A percentile compares a stretch with the other conserved stretches of the same genome.
Evolutionary conservation across 495 filamentous ascomycete genomes (phyloP).

Genomic region (Daldinia decipiens): DNA sequence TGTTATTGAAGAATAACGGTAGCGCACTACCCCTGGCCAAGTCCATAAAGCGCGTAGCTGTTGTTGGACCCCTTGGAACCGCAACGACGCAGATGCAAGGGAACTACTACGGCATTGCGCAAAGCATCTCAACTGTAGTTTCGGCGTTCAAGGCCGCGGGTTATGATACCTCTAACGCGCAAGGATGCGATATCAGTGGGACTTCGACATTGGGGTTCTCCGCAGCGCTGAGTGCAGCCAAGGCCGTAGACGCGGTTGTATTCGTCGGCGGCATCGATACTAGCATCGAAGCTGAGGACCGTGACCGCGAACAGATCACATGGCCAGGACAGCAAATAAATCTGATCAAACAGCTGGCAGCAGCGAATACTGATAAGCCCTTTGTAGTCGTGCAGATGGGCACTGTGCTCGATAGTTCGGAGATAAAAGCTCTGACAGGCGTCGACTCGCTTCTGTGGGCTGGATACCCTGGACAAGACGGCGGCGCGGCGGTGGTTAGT

Average conservation of each 20-base stretch:
- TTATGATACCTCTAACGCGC: conserved; percentile 61
- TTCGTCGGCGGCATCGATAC: conserved; percentile 59
- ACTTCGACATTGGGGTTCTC: conserved; percentile 53
- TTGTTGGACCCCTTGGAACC: conserved; percentile 69
- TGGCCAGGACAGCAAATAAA: conserved; percentile 58
- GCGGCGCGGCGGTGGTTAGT: conserved; percentile 62
- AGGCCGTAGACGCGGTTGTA: conserved; percentile 54
- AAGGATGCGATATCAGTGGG: conserved; percentile 55
- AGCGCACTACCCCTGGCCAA: conserved; percentile 60
- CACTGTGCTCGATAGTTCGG: conserved; percentile 65
- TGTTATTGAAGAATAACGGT: conserved; percentile 70
- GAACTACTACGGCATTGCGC: conserved; percentile 67
- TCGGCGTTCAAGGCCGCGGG: conserved; percentile 58
- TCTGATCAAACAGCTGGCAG: conserved; percentile 54
- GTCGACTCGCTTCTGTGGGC: conserved; percentile 65
- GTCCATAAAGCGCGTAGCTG: conserved; percentile 57
- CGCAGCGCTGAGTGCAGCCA: conserved; percentile 48
- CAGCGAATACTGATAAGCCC: conserved; percentile 51
- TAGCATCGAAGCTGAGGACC: conserved; percentile 52
- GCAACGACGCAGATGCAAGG: conserved; percentile 70
- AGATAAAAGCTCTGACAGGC: conserved; percentile 58
- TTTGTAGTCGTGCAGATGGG: conserved; percentile 59
- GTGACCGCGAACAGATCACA: conserved; percentile 55
- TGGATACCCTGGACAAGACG: conserved; percentile 66
- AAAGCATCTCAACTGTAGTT: conserved; percentile 65